Evolutionary conservation across 2,329 filamentous ascomycete species (phyloP).

Genomic region (Pseudopyricularia javanii): DNA sequence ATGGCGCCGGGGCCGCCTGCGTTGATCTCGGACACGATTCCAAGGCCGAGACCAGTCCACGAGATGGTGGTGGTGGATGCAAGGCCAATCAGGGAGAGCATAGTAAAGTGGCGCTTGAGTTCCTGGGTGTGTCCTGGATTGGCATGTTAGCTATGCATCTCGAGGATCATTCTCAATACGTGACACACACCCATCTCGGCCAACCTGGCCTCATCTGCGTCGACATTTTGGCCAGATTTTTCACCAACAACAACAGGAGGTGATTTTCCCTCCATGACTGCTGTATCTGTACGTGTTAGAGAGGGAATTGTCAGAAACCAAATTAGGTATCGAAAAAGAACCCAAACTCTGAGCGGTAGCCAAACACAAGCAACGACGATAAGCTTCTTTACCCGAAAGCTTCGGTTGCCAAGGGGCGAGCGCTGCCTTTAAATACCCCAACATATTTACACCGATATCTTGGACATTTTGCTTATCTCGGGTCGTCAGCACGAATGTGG

Average conservation of each 20-base stretch:
- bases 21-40: constrained; percentile 31
- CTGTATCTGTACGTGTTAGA: too few species aligned
- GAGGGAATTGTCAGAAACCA: too few species aligned
- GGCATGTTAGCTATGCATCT: neutral
- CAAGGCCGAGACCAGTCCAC: constrained; percentile 32
- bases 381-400: too few species aligned
- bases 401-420: too few species aligned
- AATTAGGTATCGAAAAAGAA: too few species aligned
- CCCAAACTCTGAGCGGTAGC: too few species aligned
- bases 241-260: neutral
- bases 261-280: too few species aligned
- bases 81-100: constrained; percentile 32
- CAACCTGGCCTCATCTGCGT: constrained; percentile 2
- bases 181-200: constrained; percentile 1
- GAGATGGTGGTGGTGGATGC: constrained; percentile 37
- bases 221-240: neutral
- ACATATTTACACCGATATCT: too few species aligned
- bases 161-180: neutral
- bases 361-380: too few species aligned
- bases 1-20: constrained; percentile 33
- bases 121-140: constrained; percentile 31
- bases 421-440: too few species aligned
- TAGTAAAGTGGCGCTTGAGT: constrained; percentile 32
- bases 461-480: too few species aligned
- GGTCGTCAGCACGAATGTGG: too few species aligned